Conservation (phyloP, 257 asterid genomes). For the Osmanthus fragrans region DNA sequence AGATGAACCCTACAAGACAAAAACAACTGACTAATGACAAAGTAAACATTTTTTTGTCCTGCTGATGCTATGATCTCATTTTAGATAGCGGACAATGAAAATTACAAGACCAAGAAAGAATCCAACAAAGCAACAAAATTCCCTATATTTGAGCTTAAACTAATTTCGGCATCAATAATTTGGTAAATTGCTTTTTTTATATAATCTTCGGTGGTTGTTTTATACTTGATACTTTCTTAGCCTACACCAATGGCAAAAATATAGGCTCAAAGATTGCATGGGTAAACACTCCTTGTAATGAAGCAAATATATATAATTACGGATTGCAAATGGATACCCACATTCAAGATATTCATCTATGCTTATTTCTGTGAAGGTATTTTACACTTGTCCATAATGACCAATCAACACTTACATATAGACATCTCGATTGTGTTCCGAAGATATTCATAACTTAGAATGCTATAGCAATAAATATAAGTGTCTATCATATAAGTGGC, state of each 20-base stretch:
- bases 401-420: background rate
- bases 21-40: constrained; percentile 21
- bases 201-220: background rate
- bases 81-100: constrained; percentile 4
- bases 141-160: constrained; percentile 1
- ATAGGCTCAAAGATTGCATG: background rate
- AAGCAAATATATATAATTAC: background rate
- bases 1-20: constrained; percentile 57
- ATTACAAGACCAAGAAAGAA: constrained; percentile 16
- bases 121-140: background rate
- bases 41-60: background rate
- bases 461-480: background rate
- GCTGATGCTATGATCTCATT: constrained; percentile 1
- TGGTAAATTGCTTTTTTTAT: background rate
- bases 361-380: background rate
- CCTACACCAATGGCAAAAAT: background rate
- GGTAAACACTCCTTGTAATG: background rate
- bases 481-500: constrained; percentile 10
- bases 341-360: background rate
- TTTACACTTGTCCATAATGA: background rate
- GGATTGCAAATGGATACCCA: background rate
- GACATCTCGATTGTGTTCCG: background rate
- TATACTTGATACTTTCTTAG: background rate
- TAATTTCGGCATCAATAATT: background rate
- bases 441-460: background rate